Percentiles rank a stretch among this genome's conserved stretches.
Evolutionary conservation across 352 stramenopile species (phyloP).

Genomic region (Phytophthora melonis): DNA sequence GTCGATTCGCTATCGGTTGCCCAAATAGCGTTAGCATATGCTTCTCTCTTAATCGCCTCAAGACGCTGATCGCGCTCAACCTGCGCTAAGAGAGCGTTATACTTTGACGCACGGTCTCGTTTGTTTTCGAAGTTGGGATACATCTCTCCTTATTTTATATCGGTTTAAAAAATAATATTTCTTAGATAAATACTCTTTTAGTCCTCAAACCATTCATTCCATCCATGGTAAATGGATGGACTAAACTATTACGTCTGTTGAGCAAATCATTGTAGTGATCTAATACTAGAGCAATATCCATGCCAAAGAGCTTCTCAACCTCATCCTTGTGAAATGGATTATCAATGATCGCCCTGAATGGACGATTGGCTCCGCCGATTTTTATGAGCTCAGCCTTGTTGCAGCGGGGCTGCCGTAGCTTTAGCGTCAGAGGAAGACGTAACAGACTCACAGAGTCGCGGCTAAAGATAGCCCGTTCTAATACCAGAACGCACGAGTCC

Average conservation of each 20-base stretch:
- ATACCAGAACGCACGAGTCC: too few relatives aligned
- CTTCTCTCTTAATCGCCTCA: not conserved
- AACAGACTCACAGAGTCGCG: too few relatives aligned
- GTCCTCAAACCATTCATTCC: not conserved
- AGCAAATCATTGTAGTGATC: not conserved
- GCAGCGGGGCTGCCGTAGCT: too few relatives aligned
- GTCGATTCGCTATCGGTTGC: not conserved
- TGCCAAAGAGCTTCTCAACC: not conserved
- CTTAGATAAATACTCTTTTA: not conserved
- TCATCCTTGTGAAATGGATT: not conserved
- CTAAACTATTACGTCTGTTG: not conserved
- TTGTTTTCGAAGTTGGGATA: not conserved
- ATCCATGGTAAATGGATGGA: not conserved
- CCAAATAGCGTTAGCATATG: not conserved
- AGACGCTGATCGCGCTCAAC: not conserved
- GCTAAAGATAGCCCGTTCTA: too few relatives aligned
- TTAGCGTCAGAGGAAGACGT: too few relatives aligned
- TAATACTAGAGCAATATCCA: not conserved
- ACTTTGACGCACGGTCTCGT: not conserved
- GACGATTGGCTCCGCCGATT: not conserved
- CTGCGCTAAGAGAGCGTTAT: not conserved
- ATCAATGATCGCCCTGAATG: not conserved
- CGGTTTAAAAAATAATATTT: not conserved
- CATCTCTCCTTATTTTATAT: not conserved
- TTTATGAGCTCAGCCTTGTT: not conserved